Base-by-base conservation (phyloP, 2,329 filamentous ascomycete species). In the Diaporthe sp. region DNA sequence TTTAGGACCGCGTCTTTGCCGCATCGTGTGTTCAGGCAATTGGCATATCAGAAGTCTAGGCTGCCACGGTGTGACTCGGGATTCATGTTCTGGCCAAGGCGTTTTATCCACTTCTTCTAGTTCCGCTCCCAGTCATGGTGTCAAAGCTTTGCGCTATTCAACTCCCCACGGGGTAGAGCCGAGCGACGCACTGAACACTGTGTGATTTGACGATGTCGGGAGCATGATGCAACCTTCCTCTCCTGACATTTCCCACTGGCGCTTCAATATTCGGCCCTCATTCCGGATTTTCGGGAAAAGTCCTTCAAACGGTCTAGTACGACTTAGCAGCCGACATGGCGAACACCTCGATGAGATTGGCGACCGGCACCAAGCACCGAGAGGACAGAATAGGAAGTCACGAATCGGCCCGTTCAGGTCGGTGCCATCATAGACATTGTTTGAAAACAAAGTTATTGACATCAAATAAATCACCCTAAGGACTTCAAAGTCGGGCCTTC, bases 231-330 rank as follows among this genome's bases (percentile, higher is more conserved):
- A 68, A 68, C 62, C 62, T 68, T 68, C 62, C 62, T 68, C 44
- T 68, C 62, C 1, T 53, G 65, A 39, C 31, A 22, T 9, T 53
- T 68, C 7, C 46, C 28, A 46, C 31, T 68, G 46, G 65, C 65
- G 65, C 65, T 22, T 68, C 31, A 34, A 68, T 25, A 39, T 68
- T 68, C 65, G 65, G 65, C n/a, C 65, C 46, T 68, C 28, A 34
- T 68, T 25, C 65, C 65, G 65, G 46, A 68, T 68, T 53, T 68
- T 68, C 65, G 65, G 65, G 39, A 28, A 68, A 68, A 25, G 46
- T 28, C 42, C 65, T 68, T 37, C 15, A 68, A 51, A 53, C 9
- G 65, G 65, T 28, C 46, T 68, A 68, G 65, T 37, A 28, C 46
- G 31, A 17, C 15, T 53, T 53, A 17, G 46, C 44, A 42, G 65